Evolutionary conservation across 371 early-diverging fungal species (phyloP).

Genomic region (Mucor piriformis): DNA sequence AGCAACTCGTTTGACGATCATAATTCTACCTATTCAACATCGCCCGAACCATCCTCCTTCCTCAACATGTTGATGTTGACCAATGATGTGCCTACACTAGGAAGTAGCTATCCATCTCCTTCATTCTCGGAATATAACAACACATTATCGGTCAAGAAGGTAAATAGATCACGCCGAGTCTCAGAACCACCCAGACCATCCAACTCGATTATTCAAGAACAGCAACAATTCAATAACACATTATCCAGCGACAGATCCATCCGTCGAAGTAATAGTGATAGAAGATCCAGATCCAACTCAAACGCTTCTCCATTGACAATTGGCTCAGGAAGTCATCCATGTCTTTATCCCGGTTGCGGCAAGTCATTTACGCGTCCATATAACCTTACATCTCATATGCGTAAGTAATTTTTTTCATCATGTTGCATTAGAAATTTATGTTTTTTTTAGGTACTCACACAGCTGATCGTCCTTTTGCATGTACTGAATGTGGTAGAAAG

Average conservation of each 20-base stretch:
- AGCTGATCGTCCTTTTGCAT: constrained; percentile 43
- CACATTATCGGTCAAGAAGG: constrained; percentile 12
- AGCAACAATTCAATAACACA: too few relatives aligned
- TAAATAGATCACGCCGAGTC: constrained; percentile 16
- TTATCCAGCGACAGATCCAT: neutral
- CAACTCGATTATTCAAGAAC: constrained; percentile 3
- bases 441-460: constrained; percentile 56
- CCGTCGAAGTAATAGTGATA: constrained; percentile 20
- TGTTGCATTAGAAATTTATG: too few relatives aligned
- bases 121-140: neutral
- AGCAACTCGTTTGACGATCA: constrained; percentile 9
- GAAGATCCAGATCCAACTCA: constrained; percentile 19
- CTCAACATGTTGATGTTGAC: neutral
- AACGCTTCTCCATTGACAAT: neutral
- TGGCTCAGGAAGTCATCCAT: constrained; percentile 11
- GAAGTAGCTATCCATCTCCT: constrained; percentile 5
- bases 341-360: constrained; percentile 57
- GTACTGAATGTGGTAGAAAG: constrained; percentile 43
- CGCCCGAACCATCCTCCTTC: neutral
- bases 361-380: constrained; percentile 72
- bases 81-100: neutral
- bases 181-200: constrained; percentile 29
- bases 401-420: constrained; percentile 11
- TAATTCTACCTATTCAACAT: constrained; percentile 5
- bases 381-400: constrained; percentile 73